Percentiles rank a stretch among this genome's conserved stretches.
Conservation (phyloP, 129 eudicot species). For the Flaveria ramosissima region DNA sequence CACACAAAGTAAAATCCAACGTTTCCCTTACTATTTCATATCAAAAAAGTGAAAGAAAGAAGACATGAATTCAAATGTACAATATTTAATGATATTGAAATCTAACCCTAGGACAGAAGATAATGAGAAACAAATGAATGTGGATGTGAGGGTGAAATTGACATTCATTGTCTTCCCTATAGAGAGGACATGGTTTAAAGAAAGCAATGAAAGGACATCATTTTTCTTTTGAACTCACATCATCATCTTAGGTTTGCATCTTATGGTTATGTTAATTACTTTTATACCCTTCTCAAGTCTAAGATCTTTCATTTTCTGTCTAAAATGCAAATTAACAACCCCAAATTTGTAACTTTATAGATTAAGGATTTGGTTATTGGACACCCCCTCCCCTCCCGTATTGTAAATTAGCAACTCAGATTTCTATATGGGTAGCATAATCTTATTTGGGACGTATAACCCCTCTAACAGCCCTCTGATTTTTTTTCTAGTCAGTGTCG, state of each 20-base stretch:
- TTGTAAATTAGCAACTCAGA: too few species aligned
- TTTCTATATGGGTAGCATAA: too few species aligned
- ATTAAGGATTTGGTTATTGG: neutral
- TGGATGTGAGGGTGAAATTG: slow-evolving; percentile 25
- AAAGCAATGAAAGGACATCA: slow-evolving; percentile 39
- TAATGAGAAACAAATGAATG: slow-evolving; percentile 36
- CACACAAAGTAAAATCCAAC: slow-evolving; percentile 20
- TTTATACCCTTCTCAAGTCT: slow-evolving; percentile 8
- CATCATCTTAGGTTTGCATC: slow-evolving; percentile 34
- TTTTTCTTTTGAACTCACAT: slow-evolving; percentile 16
- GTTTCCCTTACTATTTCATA: slow-evolving; percentile 1
- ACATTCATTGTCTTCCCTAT: slow-evolving; percentile 47
- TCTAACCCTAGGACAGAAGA: slow-evolving; percentile 23
- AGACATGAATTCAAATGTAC: slow-evolving; percentile 16
- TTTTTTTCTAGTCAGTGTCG: too few species aligned
- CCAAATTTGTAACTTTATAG: neutral
- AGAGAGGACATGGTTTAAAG: slow-evolving; percentile 56
- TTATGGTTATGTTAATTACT: neutral
- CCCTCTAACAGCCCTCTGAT: too few species aligned
- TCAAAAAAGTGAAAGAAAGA: slow-evolving; percentile 19
- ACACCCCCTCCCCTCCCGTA: too few species aligned
- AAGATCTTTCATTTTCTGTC: neutral
- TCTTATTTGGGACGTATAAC: too few species aligned
- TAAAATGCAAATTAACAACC: neutral
- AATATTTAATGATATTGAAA: neutral